Evolutionary conservation across 805 yeast species (phyloP), one percentile per base, ranked within the genome.

Genomic region (Cyberlindnera mrakii): DNA sequence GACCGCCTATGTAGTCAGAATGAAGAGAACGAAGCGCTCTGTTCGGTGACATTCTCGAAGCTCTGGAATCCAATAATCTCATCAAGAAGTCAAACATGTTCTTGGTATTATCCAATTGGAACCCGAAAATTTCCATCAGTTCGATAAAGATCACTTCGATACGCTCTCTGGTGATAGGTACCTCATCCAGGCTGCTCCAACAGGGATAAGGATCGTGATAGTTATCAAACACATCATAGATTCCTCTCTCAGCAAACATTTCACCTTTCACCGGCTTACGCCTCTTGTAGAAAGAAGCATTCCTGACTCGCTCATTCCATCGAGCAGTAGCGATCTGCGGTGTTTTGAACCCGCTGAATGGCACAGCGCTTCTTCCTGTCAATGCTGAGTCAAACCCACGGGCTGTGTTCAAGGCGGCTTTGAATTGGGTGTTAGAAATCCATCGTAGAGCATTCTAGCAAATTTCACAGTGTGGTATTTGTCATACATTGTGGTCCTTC

Each of bases 291-390:
- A 54, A 63, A 11, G 70, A 66, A 30, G 62, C 40, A 20, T 54
- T 51, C 35, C 62, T 67, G 36, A 66, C 49, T 41, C 51, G 43
- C 27, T 71, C 72, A 40, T 64, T 65, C 74, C 77, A 71, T 36
- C 75, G 83, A 6, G 87, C 89, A 63, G 85, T 86, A 1, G 95
- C 85, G 59, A 87, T 77, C 59, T 86, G 87, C 39, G 96, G 95
- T 53, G 88, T 85, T 66, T 88, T 96, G 91, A 89, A 88, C 35
- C 96, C 96, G 48, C 96, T 95, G 55, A 85, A 88, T 0, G 95
- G 93, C 65, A 77, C 74, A 7, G 79, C 53, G 35, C 62, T 58
- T 42, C 53, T 45, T 11, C 58, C 64, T 8, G 62, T 59, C 23
- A 60, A 41, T 8, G 64, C 64, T 9, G 62, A 54, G 33, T 57